phyloP scores from a whole-genome alignment of 345 rosid species.

The Eucalyptus urophylla region DNA sequence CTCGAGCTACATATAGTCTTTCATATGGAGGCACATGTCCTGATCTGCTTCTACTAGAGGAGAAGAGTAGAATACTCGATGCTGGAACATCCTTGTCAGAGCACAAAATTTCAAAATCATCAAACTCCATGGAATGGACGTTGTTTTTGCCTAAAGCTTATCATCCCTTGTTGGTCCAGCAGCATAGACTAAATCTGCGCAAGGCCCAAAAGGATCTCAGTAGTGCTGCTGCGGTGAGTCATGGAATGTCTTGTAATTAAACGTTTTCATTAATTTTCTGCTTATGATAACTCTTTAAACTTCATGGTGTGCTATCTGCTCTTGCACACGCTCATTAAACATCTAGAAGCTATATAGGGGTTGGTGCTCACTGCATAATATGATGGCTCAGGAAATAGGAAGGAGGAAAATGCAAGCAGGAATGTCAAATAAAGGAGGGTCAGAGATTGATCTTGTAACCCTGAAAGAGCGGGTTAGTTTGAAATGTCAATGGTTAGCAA shows the following conservation, averaged over 20 bases:
- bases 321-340: neutral
- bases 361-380: neutral
- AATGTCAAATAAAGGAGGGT: slow-evolving; percentile 1
- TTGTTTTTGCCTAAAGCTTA: slow-evolving; percentile 71
- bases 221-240: slow-evolving; percentile 43
- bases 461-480: slow-evolving; percentile 14
- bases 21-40: slow-evolving; percentile 74
- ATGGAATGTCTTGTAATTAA: neutral
- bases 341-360: neutral
- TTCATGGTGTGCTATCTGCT: neutral
- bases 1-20: slow-evolving; percentile 76
- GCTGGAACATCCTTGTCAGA: slow-evolving; percentile 7
- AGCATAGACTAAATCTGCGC: slow-evolving; percentile 52
- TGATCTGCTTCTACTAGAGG: slow-evolving; percentile 41
- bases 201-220: slow-evolving; percentile 33
- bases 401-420: slow-evolving; percentile 24
- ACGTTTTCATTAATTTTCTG: neutral
- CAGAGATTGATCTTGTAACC: slow-evolving; percentile 11
- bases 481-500: neutral
- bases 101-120: slow-evolving; percentile 11
- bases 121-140: slow-evolving; percentile 39
- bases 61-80: slow-evolving; percentile 12
- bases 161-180: slow-evolving; percentile 85
- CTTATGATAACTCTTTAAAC: neutral
- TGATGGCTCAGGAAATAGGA: slow-evolving; percentile 9